Base-by-base conservation (phyloP, 2,329 filamentous ascomycete genomes). In the Claviceps sp. region DNA sequence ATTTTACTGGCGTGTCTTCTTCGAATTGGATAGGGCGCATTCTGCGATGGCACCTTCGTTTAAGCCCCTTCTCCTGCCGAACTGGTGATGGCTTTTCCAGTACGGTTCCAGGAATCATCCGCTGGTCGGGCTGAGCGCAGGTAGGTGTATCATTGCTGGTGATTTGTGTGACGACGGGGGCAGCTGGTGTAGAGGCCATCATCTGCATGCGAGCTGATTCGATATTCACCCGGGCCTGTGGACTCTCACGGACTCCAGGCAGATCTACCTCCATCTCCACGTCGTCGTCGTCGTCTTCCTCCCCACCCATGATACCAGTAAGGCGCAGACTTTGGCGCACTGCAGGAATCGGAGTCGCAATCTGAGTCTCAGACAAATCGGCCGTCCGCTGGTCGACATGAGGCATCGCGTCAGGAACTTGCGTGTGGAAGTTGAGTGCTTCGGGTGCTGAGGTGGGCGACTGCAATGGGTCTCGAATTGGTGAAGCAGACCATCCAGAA, bases 191-290 rank as follows among this genome's bases (percentile, higher is more conserved):
- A 17, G 57, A 56, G 4, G 50, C 50, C 34, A 55, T 43, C 34
- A 55, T 43, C 17, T 57, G 51, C 4, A 55, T 50, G 34, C 54
- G 57, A 14, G 60, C 54, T 42, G 61, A 55, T 42, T 51, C 53
- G n/a, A 59, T 56, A 40, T 65, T 65, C 10, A 67, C 55, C 16
- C 61, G 55, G 6, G 34, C 45, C 41, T 57, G 53, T 11, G 42
- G 26, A 10, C 48, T 50, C 40, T 56, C 51, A 14, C 61, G 59
- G 6, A 61, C 64, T 40, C 61, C 61, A 1, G 67, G 67, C 4
- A 68, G 55, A 38, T 62, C 61, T 45, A 64, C 60, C 39, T 63
- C 61, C 47, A 64, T 61, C 47, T 71, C 69, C n/a, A 70, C 68
- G 8, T 61, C 54, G 24, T 55, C 56, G 56, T 55, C 60, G 3